Evolutionary conservation across 768 basidiomycete species (phyloP).

Genomic region (Pleurotus cornucopiae): DNA sequence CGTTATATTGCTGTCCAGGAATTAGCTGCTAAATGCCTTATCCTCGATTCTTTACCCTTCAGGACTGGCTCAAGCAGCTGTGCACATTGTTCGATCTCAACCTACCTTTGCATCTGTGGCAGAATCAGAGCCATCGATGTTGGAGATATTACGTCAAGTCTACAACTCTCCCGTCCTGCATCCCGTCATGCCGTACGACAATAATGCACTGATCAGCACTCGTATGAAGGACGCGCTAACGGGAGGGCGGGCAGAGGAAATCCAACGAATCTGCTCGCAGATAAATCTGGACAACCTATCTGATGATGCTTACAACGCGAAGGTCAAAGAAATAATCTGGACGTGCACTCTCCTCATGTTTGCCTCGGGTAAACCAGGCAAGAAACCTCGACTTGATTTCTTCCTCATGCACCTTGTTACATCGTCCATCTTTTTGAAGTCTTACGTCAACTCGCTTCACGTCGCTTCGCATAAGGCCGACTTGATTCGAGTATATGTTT

Average conservation of each 20-base stretch:
- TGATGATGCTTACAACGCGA: constrained; percentile 41
- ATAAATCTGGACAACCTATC: constrained; percentile 31
- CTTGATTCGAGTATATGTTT: constrained; percentile 40
- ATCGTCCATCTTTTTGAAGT: constrained; percentile 44
- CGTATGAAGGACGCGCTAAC: constrained; percentile 29
- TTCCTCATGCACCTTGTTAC: constrained; percentile 60
- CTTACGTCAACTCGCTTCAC: constrained; percentile 29
- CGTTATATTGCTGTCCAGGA: background rate
- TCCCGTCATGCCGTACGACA: constrained; percentile 51
- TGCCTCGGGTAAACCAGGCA: constrained; percentile 39
- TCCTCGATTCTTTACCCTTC: background rate
- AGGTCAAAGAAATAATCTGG: constrained; percentile 50
- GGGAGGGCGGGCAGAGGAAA: constrained; percentile 38
- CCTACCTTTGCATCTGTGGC: background rate
- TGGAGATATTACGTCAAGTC: constrained; percentile 45
- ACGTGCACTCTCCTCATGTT: constrained; percentile 41
- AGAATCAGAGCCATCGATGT: constrained; percentile 31
- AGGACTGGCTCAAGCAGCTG: constrained; percentile 49
- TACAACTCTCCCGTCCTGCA: constrained; percentile 46
- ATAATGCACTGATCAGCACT: constrained; percentile 32
- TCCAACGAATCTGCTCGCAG: constrained; percentile 36
- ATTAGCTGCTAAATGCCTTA: too few species aligned
- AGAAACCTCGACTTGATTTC: constrained; percentile 49
- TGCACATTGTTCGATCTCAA: constrained; percentile 28
- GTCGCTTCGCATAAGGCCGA: constrained; percentile 34